Conservation (phyloP, 2,329 filamentous ascomycete genomes). For the Leptographium wingfieldii region DNA sequence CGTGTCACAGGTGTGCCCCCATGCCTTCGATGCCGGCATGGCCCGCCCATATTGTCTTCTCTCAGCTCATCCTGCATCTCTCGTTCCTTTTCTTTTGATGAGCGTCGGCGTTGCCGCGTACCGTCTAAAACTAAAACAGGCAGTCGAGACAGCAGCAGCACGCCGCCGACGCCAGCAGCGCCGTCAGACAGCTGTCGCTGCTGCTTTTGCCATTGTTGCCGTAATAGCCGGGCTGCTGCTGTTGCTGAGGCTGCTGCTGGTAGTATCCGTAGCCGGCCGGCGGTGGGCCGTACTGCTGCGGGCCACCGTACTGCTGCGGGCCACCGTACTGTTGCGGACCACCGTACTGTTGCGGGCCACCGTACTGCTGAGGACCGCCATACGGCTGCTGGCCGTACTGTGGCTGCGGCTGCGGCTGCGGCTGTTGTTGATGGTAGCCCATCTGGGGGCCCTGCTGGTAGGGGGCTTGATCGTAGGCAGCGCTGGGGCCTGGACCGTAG, state of each 20-base stretch:
- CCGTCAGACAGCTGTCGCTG: conserved; percentile 25
- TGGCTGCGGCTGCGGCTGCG: conserved; percentile 12
- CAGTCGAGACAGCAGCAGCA: conserved; percentile 48
- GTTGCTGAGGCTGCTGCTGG: conserved; percentile 13
- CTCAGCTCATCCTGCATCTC: not conserved
- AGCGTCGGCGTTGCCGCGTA: not conserved
- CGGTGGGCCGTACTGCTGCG: conserved; percentile 24
- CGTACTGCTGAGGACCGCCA: conserved; percentile 11
- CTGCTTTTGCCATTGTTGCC: conserved; percentile 15
- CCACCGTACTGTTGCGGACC: conserved; percentile 12
- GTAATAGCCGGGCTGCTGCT: conserved; percentile 15
- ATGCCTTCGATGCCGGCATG: not conserved
- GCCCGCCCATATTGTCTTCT: not conserved
- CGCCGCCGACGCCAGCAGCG: conserved; percentile 36
- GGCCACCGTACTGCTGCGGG: not conserved
- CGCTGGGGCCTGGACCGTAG: conserved; percentile 13
- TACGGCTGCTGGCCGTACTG: conserved; percentile 4
- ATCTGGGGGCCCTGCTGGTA: conserved; percentile 29
- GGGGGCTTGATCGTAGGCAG: conserved; percentile 20
- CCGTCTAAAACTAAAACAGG: conserved; percentile 31
- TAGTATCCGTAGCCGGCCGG: conserved; percentile 15
- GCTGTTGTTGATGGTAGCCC: conserved; percentile 30
- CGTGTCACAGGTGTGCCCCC: not conserved
- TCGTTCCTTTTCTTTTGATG: not conserved
- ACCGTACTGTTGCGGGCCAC: not conserved